phyloP scores from a whole-genome alignment of 148 eudicot species.

The Simmondsia chinensis region DNA sequence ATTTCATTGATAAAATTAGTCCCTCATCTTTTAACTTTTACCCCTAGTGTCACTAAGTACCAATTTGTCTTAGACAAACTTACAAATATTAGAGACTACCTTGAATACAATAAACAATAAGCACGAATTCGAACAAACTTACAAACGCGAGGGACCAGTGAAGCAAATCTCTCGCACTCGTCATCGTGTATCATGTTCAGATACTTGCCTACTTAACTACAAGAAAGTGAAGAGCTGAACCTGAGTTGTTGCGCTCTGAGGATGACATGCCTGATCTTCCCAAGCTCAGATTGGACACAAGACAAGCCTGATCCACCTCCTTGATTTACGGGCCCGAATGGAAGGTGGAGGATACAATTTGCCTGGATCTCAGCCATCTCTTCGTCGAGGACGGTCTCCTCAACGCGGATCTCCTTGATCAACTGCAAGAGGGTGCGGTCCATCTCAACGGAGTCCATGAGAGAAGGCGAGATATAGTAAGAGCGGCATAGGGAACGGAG shows the following conservation, averaged over 20 bases:
- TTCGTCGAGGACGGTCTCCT: conserved; percentile 81
- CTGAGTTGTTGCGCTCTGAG: conserved; percentile 79
- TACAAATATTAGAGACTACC: too few relatives aligned
- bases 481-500: conserved; percentile 36
- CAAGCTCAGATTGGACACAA: conserved; percentile 47
- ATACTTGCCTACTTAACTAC: too few relatives aligned
- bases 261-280: conserved; percentile 68
- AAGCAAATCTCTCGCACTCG: too few relatives aligned
- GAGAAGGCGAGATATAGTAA: conserved; percentile 18
- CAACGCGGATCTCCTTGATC: conserved; percentile 61
- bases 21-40: too few relatives aligned
- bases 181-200: too few relatives aligned
- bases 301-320: conserved; percentile 14
- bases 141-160: too few relatives aligned
- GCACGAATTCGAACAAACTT: too few relatives aligned
- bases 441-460: conserved; percentile 22
- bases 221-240: too few relatives aligned
- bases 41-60: too few relatives aligned
- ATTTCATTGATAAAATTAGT: too few relatives aligned
- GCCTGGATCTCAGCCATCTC: conserved; percentile 94
- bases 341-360: conserved; percentile 64
- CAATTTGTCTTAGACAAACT: too few relatives aligned
- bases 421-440: conserved; percentile 40
- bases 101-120: too few relatives aligned
- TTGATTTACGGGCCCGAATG: conserved; percentile 30